Percentiles rank a stretch among this genome's conserved stretches.
Evolutionary conservation across 176 grass and related monocot species (phyloP).

Genomic region (Ampelocalamus luodianensis): DNA sequence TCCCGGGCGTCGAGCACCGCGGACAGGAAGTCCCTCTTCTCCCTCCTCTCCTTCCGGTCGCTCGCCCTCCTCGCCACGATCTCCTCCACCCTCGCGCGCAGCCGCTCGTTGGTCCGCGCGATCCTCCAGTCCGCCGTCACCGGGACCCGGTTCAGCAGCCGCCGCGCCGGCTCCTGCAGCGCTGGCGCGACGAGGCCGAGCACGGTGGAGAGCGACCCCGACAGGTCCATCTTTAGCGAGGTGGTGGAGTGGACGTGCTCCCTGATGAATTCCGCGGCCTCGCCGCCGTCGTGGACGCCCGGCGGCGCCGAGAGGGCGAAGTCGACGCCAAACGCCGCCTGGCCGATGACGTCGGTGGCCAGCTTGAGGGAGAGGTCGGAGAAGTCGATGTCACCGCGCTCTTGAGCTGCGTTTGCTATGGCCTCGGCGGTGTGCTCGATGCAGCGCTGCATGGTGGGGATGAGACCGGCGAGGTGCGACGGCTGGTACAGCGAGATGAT

Average conservation of each 20-base stretch:
- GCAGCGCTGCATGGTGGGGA: conserved; percentile 75
- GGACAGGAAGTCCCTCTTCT: conserved; percentile 65
- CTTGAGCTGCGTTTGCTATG: conserved; percentile 3
- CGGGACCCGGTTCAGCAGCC: conserved; percentile 52
- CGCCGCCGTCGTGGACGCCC: not conserved
- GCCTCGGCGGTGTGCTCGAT: conserved; percentile 48
- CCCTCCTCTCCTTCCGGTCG: not conserved
- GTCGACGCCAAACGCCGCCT: conserved; percentile 70
- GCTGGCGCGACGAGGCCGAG: conserved; percentile 68
- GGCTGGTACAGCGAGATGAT: conserved; percentile 87
- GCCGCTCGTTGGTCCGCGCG: conserved; percentile 52
- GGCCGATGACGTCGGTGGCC: conserved; percentile 74
- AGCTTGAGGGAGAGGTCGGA: conserved; percentile 72
- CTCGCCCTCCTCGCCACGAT: conserved; percentile 50
- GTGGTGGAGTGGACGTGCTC: conserved; percentile 78
- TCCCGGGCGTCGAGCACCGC: conserved; percentile 68
- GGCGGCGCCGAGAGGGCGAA: conserved; percentile 54
- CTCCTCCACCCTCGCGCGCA: conserved; percentile 57
- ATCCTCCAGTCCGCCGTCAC: conserved; percentile 62
- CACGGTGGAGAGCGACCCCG: conserved; percentile 65
- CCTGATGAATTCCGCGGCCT: conserved; percentile 60
- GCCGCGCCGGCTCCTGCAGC: conserved; percentile 54
- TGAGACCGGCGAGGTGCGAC: conserved; percentile 67
- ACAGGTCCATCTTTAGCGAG: conserved; percentile 82
- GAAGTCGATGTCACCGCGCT: conserved; percentile 52